Evolutionary conservation across 139 green algal genomes (phyloP), one percentile per base, ranked within the genome.

Genomic region (Chlorella sp.): DNA sequence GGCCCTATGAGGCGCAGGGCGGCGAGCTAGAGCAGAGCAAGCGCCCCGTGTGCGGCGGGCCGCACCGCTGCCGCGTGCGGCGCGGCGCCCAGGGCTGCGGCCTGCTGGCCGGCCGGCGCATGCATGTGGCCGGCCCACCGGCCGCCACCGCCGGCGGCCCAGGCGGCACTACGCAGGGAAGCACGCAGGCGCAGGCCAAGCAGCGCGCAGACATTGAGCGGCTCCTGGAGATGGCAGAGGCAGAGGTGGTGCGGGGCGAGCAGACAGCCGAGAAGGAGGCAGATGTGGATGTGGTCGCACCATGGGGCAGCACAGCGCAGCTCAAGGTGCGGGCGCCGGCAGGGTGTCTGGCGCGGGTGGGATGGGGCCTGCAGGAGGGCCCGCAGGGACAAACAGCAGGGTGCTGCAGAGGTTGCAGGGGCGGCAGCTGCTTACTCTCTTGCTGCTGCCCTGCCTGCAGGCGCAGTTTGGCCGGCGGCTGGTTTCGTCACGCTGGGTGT

Each of bases 1-100:
- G 31, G 0, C n/a, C 21, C 19, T 84, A 74, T 42, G 66, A 87
- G 58, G 80, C 86, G 1, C 33, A 55, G 69, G 82, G 53, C 61
- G 38, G 72, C 33, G 15, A 8, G 12, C 12, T 42, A 42, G 14
- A 25, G 12, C 31, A 48, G 6, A 29, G 17, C 12, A 55, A 58
- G 42, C 31, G 21, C n/a, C 11, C 11, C 45, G 14, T 53, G 45
- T 53, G 45, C 45, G 14, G 14, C 12, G 45, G 11, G 12, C 45
- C 11, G 11, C 45, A 23, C 45, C 14, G 45, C 45, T 53, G 45
- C 45, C 67, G 53, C 25, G 31, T 33, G 14, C 67, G 38, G 9
- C 41, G 51, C 35, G 8, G 33, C 55, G 67, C 6, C 42, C 31
- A 17, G 23, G 33, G 67, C 11, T 21, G 21, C 11, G 67, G 67